Evolutionary conservation across 23 red algal genomes (phyloP).

Genomic region (Pyropia yezoensis): DNA sequence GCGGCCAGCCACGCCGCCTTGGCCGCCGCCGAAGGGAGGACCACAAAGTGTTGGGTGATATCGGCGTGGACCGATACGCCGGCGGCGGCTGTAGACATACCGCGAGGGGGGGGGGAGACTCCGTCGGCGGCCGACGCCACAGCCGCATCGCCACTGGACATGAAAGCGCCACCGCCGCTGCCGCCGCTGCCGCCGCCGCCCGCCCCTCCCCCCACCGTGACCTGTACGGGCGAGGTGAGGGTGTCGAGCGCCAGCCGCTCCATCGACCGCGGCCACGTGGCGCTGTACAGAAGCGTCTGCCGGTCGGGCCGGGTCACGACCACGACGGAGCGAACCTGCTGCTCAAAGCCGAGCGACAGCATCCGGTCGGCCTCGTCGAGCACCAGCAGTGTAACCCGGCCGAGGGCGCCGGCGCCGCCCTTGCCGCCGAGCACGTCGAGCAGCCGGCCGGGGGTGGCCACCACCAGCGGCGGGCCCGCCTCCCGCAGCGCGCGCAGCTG

Average conservation of each 20-base stretch:
- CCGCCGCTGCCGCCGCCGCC: not conserved
- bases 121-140: not conserved
- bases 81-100: not conserved
- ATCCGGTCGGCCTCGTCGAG: constrained; percentile 88
- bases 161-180: constrained; percentile 5
- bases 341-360: constrained; percentile 69
- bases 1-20: constrained; percentile 32
- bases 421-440: constrained; percentile 75
- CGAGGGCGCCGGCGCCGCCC: constrained; percentile 30
- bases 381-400: constrained; percentile 49
- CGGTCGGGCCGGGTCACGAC: constrained; percentile 63
- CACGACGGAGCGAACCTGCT: constrained; percentile 62
- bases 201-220: not conserved
- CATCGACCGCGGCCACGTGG: constrained; percentile 48
- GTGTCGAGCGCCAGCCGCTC: constrained; percentile 21
- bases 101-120: not conserved
- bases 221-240: constrained; percentile 4
- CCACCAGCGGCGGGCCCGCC: constrained; percentile 48
- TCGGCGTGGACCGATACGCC: constrained; percentile 34
- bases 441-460: constrained; percentile 74
- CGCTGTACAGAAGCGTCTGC: constrained; percentile 58
- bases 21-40: constrained; percentile 23
- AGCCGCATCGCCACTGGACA: not conserved
- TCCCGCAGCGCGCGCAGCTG: constrained; percentile 59
- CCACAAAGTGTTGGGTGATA: constrained; percentile 35